A percentile compares a stretch with the other conserved stretches of the same genome.
Evolutionary conservation across 2,329 filamentous ascomycete genomes (phyloP).

Genomic region (Dryadomyces sulphureus): DNA sequence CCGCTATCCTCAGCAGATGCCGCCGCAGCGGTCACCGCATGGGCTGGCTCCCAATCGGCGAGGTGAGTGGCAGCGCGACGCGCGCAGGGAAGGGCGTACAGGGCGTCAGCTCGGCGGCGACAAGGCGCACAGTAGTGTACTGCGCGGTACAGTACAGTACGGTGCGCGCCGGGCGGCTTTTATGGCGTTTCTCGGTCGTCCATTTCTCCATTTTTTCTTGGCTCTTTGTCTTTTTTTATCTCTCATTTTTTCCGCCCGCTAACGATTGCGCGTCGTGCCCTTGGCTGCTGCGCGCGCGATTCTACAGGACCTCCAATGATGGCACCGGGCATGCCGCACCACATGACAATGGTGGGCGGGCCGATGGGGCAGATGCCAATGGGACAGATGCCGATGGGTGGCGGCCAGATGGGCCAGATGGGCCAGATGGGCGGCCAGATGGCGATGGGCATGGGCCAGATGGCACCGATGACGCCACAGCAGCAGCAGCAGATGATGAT

Average conservation of each 20-base stretch:
- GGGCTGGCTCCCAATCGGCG: constrained; percentile 21
- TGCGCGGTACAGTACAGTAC: neutral
- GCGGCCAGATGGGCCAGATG: constrained; percentile 5
- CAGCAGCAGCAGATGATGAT: constrained; percentile 4
- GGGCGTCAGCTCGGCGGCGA: neutral
- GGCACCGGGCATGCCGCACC: constrained; percentile 8
- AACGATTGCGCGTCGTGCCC: neutral
- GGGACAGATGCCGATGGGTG: constrained; percentile 6
- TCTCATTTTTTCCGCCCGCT: neutral
- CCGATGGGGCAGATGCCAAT: constrained; percentile 3
- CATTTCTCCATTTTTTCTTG: constrained; percentile 1
- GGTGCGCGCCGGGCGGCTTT: neutral
- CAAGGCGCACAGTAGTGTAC: neutral
- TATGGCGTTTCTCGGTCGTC: neutral
- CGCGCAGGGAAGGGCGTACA: constrained; percentile 12
- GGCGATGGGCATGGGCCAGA: constrained; percentile 3
- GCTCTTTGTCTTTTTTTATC: neutral
- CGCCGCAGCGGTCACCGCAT: constrained; percentile 32
- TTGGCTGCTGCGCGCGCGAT: neutral
- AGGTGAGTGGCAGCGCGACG: too few species aligned
- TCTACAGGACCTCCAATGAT: constrained; percentile 6
- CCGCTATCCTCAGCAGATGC: constrained; percentile 35
- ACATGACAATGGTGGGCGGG: constrained; percentile 6
- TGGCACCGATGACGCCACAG: constrained; percentile 4
- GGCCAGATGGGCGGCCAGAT: too few species aligned